Conservation (phyloP, 1,284 basidiomycete species). For the Apiotrichum sp. region DNA sequence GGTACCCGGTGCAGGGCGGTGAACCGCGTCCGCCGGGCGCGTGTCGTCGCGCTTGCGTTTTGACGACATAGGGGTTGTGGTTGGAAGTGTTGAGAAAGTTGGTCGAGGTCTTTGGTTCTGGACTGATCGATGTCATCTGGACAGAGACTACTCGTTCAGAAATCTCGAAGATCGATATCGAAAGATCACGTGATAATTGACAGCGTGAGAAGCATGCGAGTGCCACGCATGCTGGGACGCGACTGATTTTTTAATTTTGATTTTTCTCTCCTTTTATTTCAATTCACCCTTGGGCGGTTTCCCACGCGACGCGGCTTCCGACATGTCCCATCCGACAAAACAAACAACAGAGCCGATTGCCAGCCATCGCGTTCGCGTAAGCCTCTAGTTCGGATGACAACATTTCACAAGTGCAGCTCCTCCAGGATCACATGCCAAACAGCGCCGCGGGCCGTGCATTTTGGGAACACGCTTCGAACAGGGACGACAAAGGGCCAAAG, state of each 20-base stretch:
- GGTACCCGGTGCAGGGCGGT: constrained; percentile 28
- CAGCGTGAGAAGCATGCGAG: background rate
- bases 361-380: background rate
- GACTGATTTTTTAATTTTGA: background rate
- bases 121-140: background rate
- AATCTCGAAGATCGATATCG: background rate
- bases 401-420: no score
- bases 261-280: background rate
- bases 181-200: background rate
- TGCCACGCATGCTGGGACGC: background rate
- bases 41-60: constrained; percentile 35
- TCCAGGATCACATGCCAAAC: no score
- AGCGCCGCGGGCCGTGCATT: no score
- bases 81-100: background rate
- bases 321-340: background rate
- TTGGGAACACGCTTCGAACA: no score
- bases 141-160: background rate
- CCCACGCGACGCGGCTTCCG: background rate
- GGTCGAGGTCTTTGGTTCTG: background rate
- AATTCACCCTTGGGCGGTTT: background rate
- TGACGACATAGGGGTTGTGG: constrained; percentile 15
- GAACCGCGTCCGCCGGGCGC: constrained; percentile 17
- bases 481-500: no score
- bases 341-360: background rate
- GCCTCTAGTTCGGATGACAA: no score